These are phyloP conservation scores for Albatrellus ellisii DNA, from an alignment of 768 basidiomycete species.

Conservation along the genomic window DNA sequence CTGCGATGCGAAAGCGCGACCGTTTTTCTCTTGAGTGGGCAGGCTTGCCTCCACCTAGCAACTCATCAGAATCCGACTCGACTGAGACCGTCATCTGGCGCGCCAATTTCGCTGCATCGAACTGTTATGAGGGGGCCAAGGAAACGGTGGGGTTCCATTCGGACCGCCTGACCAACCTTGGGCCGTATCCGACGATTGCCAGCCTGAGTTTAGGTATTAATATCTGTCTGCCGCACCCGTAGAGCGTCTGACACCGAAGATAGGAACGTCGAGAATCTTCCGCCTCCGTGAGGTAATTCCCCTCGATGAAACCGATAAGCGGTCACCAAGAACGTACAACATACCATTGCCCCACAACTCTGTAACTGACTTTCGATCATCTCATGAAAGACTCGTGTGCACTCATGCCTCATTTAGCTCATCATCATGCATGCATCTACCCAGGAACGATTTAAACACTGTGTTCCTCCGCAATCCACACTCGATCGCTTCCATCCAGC, in stretches of 20 bases:
- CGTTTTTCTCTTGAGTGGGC: conserved; percentile 61
- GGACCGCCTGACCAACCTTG: conserved; percentile 69
- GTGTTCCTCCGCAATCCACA: conserved; percentile 55
- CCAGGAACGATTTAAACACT: conserved; percentile 75
- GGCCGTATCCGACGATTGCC: conserved; percentile 78
- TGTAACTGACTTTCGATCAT: conserved; percentile 25
- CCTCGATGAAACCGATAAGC: conserved; percentile 37
- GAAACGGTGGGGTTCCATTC: conserved; percentile 78
- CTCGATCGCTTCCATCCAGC: conserved; percentile 64
- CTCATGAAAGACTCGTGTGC: background rate
- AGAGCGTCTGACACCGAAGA: background rate
- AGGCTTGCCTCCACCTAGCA: conserved; percentile 17
- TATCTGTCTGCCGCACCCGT: background rate
- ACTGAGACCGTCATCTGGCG: conserved; percentile 34
- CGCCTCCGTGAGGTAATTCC: conserved; percentile 70
- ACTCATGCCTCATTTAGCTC: conserved; percentile 28
- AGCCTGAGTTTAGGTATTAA: conserved; percentile 64
- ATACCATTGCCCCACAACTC: conserved; percentile 71
- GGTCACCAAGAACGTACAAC: conserved; percentile 62
- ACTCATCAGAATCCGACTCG: too few relatives aligned
- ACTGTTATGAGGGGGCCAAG: conserved; percentile 72
- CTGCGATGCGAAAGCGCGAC: conserved; percentile 47
- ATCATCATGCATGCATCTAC: conserved; percentile 82
- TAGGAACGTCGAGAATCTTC: conserved; percentile 54
- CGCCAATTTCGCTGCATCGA: conserved; percentile 79